Conservation (phyloP, 768 basidiomycete genomes). For the Coprinopsis marcescibilis region DNA sequence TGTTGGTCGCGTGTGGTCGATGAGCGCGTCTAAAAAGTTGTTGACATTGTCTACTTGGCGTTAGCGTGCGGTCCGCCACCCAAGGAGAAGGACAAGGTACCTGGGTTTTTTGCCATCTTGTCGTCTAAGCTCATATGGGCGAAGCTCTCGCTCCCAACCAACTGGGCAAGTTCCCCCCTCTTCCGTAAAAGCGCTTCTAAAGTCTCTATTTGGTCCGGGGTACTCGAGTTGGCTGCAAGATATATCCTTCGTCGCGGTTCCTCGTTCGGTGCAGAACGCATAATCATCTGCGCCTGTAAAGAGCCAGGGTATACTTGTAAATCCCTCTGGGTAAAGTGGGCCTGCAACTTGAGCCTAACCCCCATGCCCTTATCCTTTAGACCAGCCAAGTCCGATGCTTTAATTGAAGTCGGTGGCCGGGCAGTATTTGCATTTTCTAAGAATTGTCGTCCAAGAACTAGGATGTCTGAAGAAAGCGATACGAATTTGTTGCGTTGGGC, state of each 20-base stretch:
- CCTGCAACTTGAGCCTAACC: conserved; percentile 64
- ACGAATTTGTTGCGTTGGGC: conserved; percentile 78
- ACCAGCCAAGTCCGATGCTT: conserved; percentile 63
- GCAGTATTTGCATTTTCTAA: conserved; percentile 59
- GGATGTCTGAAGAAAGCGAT: conserved; percentile 81
- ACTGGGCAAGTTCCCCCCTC: conserved; percentile 73
- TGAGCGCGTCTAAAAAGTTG: conserved; percentile 77
- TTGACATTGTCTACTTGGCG: conserved; percentile 65
- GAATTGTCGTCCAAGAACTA: conserved; percentile 83
- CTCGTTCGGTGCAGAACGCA: conserved; percentile 81
- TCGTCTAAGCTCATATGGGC: conserved; percentile 84
- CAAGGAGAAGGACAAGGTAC: conserved; percentile 22
- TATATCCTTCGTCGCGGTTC: conserved; percentile 79
- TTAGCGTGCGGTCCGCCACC: neutral
- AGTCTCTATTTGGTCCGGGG: conserved; percentile 65
- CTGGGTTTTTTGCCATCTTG: conserved; percentile 96
- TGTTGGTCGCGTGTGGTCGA: conserved; percentile 73
- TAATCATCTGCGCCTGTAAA: conserved; percentile 89
- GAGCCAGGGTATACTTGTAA: conserved; percentile 81
- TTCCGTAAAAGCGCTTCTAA: conserved; percentile 72
- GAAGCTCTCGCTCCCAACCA: conserved; percentile 84
- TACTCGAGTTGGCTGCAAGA: conserved; percentile 74
- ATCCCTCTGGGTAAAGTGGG: conserved; percentile 69
- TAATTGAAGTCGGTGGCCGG: conserved; percentile 62
- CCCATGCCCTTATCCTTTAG: conserved; percentile 77